Evolutionary conservation across 805 yeast genomes (phyloP).

Genomic region (Debaryomyces hansenii): DNA sequence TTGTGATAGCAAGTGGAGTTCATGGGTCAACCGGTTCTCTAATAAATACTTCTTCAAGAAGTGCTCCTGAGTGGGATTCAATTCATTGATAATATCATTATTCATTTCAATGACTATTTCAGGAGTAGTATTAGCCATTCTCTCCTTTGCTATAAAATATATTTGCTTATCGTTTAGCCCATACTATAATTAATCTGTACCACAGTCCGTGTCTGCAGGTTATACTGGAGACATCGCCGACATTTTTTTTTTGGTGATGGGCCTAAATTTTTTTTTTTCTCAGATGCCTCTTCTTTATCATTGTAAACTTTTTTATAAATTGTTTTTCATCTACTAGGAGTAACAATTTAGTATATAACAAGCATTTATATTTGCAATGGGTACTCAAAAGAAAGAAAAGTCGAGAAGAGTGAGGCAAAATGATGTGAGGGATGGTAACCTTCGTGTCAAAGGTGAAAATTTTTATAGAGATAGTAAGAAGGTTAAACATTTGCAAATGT

Average conservation of each 20-base stretch:
- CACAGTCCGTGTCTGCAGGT: not conserved
- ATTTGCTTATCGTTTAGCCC: not conserved
- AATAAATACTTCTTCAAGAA: conserved; percentile 82
- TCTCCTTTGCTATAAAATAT: not conserved
- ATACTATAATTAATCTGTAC: not conserved
- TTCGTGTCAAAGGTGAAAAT: conserved; percentile 95
- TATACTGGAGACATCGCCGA: not conserved
- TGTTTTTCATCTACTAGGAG: not conserved
- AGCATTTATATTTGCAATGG: conserved; percentile 53
- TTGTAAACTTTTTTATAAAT: not conserved
- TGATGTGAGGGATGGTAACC: conserved; percentile 81
- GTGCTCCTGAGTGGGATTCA: conserved; percentile 76
- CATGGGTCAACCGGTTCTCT: conserved; percentile 58
- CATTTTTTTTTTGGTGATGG: conserved; percentile 1
- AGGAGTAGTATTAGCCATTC: not conserved
- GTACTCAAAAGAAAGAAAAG: conserved; percentile 90
- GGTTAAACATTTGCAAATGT: conserved; percentile 88
- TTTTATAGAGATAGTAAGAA: conserved; percentile 93
- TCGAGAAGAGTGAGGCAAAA: conserved; percentile 82
- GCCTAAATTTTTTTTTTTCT: not conserved
- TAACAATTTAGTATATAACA: not conserved
- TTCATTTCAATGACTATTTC: not conserved
- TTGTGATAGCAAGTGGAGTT: conserved; percentile 58
- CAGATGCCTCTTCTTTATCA: not conserved
- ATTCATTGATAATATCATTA: not conserved